Percentiles rank a stretch among this genome's conserved stretches.
phyloP scores from a whole-genome alignment of 2,329 filamentous ascomycete species.

The Verticillium zaregamsianum region DNA sequence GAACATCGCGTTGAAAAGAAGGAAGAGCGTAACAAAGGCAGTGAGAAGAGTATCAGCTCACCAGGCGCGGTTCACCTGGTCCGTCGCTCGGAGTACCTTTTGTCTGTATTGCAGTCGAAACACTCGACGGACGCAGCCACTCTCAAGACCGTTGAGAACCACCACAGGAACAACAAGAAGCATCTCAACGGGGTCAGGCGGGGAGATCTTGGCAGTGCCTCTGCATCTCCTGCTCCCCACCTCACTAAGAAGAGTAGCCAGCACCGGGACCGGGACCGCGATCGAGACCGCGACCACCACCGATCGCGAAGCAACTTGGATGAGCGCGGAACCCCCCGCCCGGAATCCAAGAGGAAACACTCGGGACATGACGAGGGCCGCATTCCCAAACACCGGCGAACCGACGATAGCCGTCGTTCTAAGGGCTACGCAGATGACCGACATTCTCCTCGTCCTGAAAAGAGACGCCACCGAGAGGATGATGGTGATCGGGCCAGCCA shows the following conservation, averaged over 20 bases:
- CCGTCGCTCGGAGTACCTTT: constrained; percentile 86
- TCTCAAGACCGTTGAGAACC: constrained; percentile 81
- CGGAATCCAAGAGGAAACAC: constrained; percentile 59
- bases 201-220: constrained; percentile 54
- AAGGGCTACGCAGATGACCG: constrained; percentile 32
- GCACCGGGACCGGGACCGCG: constrained; percentile 43
- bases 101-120: constrained; percentile 87
- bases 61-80: constrained; percentile 97
- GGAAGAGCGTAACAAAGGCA: constrained; percentile 76
- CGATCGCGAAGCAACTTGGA: constrained; percentile 47
- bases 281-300: constrained; percentile 46
- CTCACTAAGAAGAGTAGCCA: constrained; percentile 42
- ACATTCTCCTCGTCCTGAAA: constrained; percentile 24
- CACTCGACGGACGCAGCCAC: constrained; percentile 73
- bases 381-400: constrained; percentile 37
- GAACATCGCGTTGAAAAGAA: constrained; percentile 99
- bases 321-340: constrained; percentile 46
- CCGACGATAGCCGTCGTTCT: constrained; percentile 33
- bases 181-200: constrained; percentile 57
- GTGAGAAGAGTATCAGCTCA: constrained; percentile 80
- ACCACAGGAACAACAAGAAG: constrained; percentile 93
- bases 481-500: constrained; percentile 18
- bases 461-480: constrained; percentile 23
- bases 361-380: constrained; percentile 41
- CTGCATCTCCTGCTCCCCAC: constrained; percentile 67